Percentiles rank a stretch among this genome's conserved stretches.
Evolutionary conservation across 805 yeast genomes (phyloP).

Genomic region (Schizosaccharomyces octosporus): DNA sequence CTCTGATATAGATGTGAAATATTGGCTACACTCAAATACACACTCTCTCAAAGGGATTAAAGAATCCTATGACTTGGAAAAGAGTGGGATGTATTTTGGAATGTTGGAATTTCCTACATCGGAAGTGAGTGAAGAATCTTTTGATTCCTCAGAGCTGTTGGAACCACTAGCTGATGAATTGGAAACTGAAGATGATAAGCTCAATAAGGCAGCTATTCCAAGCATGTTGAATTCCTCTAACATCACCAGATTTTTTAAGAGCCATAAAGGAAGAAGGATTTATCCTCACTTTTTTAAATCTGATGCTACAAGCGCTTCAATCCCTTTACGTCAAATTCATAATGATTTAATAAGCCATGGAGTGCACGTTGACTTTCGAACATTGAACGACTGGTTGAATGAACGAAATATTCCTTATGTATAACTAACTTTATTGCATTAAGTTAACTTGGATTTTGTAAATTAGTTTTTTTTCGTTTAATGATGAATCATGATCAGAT

Average conservation of each 20-base stretch:
- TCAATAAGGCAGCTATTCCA: not conserved
- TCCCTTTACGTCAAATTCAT: too few relatives aligned
- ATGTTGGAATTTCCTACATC: not conserved
- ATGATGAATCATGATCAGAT: too few relatives aligned
- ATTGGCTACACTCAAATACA: too few relatives aligned
- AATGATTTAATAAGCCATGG: too few relatives aligned
- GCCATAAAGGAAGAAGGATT: not conserved
- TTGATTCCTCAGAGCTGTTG: not conserved
- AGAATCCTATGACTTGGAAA: not conserved
- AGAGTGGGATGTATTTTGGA: not conserved
- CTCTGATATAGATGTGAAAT: too few relatives aligned
- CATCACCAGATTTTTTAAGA: not conserved
- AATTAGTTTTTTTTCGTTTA: too few relatives aligned
- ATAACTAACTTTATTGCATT: too few relatives aligned
- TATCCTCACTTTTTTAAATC: not conserved
- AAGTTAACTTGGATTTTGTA: too few relatives aligned
- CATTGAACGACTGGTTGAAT: too few relatives aligned
- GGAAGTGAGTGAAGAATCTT: not conserved
- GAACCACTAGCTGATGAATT: not conserved
- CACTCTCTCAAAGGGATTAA: not conserved
- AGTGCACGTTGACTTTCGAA: too few relatives aligned
- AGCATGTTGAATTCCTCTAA: not conserved
- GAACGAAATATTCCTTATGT: too few relatives aligned
- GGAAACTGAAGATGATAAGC: not conserved
- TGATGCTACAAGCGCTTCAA: too few relatives aligned